Base-by-base conservation (phyloP, 2,329 filamentous ascomycete genomes). In the Talaromyces sp. region DNA sequence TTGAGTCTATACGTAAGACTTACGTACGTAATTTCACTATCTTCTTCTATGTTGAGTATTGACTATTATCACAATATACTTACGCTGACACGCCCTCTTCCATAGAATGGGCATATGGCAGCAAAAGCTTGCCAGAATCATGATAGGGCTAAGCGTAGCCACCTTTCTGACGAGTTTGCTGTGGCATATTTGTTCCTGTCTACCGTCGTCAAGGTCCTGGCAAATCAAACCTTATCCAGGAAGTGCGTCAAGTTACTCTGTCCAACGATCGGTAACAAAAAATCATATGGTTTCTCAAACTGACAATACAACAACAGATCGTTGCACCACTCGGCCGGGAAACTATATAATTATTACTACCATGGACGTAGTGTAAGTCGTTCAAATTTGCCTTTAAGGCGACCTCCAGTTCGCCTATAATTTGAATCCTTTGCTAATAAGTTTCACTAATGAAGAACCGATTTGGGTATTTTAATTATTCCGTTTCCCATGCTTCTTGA, bases 401-500 rank as follows among this genome's bases (percentile, higher is more conserved):
- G 1, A 5, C 14, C 35, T 7, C 35, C 4, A 8, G 7, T n/a
- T 38, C 35, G n/a, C 6, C 5, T 38, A 38, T 17, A 8, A 38
- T 14, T 8, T 8, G n/a, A 38, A 38, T n/a, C 17, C 9, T 8
- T 46, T 46, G 11, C 43, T 46, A 24, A 46, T 19, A 3, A 46
- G 9, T 4, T 24, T 12, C 6, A 41, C 27, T 27, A 8, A 21
- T 46, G 14, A 19, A 67, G 65, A 29, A 64, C 64, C n/a, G 65
- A 67, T 35, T 56, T 67, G 32, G 61, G 58, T 19, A 56, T 67
- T 17, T 61, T 67, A 55, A 50, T 43, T 11, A 59, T 67, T 8
- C 65, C 65, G 0, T 63, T 67, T 19, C 65, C 65, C 3, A 55
- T 67, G n/a, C 52, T 67, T 54, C 24, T 65, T 19, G 56, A 54